A percentile compares a stretch with the other conserved stretches of the same genome.
Evolutionary conservation across 306 rosid species (phyloP).

Genomic region (Castanopsis chinensis): DNA sequence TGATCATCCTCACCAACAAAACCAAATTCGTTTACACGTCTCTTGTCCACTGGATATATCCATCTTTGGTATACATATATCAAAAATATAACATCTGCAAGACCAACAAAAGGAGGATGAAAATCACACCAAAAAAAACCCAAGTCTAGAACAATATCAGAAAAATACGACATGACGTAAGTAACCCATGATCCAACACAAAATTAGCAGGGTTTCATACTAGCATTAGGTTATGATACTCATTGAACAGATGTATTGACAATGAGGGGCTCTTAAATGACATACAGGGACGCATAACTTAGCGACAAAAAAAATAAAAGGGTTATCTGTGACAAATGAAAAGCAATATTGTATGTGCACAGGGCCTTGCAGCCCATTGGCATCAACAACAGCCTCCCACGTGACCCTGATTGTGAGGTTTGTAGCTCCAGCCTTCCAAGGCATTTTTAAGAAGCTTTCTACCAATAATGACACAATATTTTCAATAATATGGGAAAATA

Average conservation of each 20-base stretch:
- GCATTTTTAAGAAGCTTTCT: neutral
- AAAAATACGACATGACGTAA: neutral
- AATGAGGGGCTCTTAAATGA: neutral
- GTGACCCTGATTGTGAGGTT: neutral
- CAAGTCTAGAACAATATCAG: neutral
- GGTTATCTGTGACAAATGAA: neutral
- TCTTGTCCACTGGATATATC: slow-evolving; percentile 92
- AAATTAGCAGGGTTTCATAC: neutral
- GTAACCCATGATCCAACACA: neutral
- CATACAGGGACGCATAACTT: neutral
- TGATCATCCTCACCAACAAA: slow-evolving; percentile 85
- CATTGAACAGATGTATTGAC: neutral
- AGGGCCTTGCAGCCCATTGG: neutral
- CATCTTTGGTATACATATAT: slow-evolving; percentile 86
- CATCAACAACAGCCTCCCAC: neutral
- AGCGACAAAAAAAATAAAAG: neutral
- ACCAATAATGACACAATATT: neutral
- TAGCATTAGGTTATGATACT: neutral
- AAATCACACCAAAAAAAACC: slow-evolving; percentile 3
- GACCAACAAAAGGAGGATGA: slow-evolving; percentile 12
- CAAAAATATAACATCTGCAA: slow-evolving; percentile 89
- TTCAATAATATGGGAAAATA: neutral
- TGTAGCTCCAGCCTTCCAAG: neutral
- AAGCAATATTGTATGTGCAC: neutral
- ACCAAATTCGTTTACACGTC: slow-evolving; percentile 92